Base-by-base conservation (phyloP, 2,329 filamentous ascomycete genomes). In the Dothiorella sarmentorum region DNA sequence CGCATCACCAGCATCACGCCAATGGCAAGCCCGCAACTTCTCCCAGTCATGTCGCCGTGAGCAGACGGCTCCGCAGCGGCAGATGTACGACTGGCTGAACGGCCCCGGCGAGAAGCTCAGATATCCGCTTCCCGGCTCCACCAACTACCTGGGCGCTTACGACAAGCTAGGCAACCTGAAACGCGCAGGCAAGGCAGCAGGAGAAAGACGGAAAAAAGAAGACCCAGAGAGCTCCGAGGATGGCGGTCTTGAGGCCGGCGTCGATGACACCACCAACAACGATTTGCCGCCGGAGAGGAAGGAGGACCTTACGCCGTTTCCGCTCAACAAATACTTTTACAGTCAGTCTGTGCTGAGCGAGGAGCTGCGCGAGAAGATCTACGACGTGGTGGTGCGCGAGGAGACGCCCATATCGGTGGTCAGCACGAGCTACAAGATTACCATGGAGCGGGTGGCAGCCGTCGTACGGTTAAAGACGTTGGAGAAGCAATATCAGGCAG, bases 401-500 rank as follows among this genome's bases (percentile, higher is more conserved):
- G 43, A 37, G 15, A 15, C 13, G n/a, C 84, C 87, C 59, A 78
- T 96, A 62, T 87, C 90, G 67, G 82, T 82, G 42, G 89, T 95
- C 18, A 92, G 90, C 68, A 87, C 88, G 1, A 83, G 90, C 67
- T 82, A 89, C 65, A 84, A 86, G 26, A 84, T 96, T 22, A 91
- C 94, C 68, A 87, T 96, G 74, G 84, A 89, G 68, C 83, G 92
- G 66, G 88, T 96, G 17, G 91, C 86, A 26, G 92, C 92, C 20
- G 89, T 96, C 18, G 88, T 96, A 60, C 80, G 92, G 67, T 78
- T 97, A 67, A 93, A 93, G 77, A 85, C 91, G 72, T 80, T 96
- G 64, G 91, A 97, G 77, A 91, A 88, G 76, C 79, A 87, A 64
- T 91, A 87, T 90, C 72, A 82, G 62, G 73, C 79, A 66, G 80